These are phyloP conservation scores for Cercophora samala DNA, from an alignment of 495 filamentous ascomycete species.

Conservation along the genomic window DNA sequence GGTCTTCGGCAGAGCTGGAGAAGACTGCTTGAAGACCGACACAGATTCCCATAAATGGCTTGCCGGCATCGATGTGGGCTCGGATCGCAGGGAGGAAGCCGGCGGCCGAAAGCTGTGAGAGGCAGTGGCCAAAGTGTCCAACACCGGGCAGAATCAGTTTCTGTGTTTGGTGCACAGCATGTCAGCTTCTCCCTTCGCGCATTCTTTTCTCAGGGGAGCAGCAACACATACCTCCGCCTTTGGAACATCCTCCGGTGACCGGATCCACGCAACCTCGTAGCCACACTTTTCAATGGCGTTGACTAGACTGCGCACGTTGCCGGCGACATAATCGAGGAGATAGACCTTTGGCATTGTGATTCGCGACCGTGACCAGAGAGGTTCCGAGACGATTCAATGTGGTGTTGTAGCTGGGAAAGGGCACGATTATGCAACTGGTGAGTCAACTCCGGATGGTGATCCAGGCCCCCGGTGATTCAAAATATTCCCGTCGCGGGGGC, in stretches of 20 bases:
- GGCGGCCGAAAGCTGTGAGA: constrained; percentile 72
- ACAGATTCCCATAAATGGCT: constrained; percentile 97
- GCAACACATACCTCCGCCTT: constrained; percentile 74
- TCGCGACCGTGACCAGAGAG: neutral
- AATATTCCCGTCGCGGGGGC: neutral
- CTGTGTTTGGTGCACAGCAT: constrained; percentile 35
- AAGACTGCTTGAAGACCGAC: constrained; percentile 92
- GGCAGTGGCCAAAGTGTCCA: constrained; percentile 95
- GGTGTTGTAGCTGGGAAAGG: neutral
- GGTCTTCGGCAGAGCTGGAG: constrained; percentile 73
- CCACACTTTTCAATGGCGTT: constrained; percentile 96
- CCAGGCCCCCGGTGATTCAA: neutral
- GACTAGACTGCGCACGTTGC: constrained; percentile 90
- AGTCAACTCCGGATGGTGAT: constrained; percentile 7
- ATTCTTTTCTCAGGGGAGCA: neutral
- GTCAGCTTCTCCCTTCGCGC: constrained; percentile 2
- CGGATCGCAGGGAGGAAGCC: constrained; percentile 78
- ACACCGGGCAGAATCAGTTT: constrained; percentile 93
- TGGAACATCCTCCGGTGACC: constrained; percentile 72
- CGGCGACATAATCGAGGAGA: constrained; percentile 74
- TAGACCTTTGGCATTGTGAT: constrained; percentile 80
- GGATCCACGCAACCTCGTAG: constrained; percentile 91
- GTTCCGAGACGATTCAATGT: neutral
- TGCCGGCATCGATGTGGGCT: constrained; percentile 76
- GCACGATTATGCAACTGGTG: neutral